Evolutionary conservation across 495 filamentous ascomycete species (phyloP).

Genomic region (Hapsidospora chrysogenum): DNA sequence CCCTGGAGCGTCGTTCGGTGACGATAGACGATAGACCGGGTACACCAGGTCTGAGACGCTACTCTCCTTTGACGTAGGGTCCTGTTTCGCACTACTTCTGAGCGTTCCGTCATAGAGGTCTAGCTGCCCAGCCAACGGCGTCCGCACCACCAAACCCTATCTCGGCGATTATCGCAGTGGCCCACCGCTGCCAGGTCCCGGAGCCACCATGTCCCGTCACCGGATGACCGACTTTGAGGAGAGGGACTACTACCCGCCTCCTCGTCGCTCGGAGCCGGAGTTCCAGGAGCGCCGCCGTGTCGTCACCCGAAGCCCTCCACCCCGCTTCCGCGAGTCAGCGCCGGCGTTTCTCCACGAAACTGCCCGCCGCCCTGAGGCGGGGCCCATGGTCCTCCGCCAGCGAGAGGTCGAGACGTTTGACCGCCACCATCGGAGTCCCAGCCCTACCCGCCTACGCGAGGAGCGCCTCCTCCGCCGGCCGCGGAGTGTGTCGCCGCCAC

Average conservation of each 20-base stretch:
- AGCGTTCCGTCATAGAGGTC: too few relatives aligned
- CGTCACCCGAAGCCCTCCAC: not conserved
- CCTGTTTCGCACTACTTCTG: too few relatives aligned
- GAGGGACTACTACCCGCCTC: not conserved
- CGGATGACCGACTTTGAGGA: not conserved
- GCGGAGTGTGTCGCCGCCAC: conserved; percentile 16
- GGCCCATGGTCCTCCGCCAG: conserved; percentile 24
- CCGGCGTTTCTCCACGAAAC: not conserved
- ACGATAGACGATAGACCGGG: too few relatives aligned
- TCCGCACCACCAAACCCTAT: not conserved
- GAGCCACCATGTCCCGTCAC: not conserved
- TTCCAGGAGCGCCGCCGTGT: not conserved
- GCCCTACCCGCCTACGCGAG: conserved; percentile 21
- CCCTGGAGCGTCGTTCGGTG: too few relatives aligned
- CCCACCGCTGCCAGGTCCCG: not conserved
- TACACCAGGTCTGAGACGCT: too few relatives aligned
- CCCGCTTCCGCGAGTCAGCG: not conserved
- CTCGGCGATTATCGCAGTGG: not conserved
- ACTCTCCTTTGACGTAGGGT: too few relatives aligned
- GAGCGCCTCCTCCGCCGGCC: conserved; percentile 11
- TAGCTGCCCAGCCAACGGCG: too few relatives aligned
- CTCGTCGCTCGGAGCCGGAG: not conserved
- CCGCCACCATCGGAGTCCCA: conserved; percentile 22
- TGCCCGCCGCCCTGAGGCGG: conserved; percentile 16
- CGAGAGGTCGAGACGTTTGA: conserved; percentile 28